Percentiles rank a stretch among this genome's conserved stretches.
These are phyloP conservation scores for Craterostigma plantagineum DNA, from an alignment of 257 asterid species.

Conservation along the genomic window DNA sequence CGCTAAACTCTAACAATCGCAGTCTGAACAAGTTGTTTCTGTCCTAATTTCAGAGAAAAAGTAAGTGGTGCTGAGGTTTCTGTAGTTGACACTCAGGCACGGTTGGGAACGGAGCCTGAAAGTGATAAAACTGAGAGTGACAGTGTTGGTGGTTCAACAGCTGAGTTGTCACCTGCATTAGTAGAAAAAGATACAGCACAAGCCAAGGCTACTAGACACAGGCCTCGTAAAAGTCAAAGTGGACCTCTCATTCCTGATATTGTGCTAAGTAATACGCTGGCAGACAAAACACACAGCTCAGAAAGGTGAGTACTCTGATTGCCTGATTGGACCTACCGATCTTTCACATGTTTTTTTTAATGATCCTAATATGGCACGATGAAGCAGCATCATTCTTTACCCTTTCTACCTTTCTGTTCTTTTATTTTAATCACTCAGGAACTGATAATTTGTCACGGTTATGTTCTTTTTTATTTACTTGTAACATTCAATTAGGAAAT, in stretches of 20 bases:
- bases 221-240: conserved; percentile 70
- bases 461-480: no score
- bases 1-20: not conserved
- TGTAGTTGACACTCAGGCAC: conserved; percentile 19
- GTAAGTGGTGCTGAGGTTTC: conserved; percentile 20
- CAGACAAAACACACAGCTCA: conserved; percentile 42
- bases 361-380: no score
- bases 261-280: conserved; percentile 41
- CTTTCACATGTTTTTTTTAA: conserved; percentile 9
- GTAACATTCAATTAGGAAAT: no score
- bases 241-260: conserved; percentile 79
- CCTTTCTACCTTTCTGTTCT: no score
- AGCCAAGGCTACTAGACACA: conserved; percentile 36
- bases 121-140: conserved; percentile 24
- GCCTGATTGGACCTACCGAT: not conserved
- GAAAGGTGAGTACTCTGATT: conserved; percentile 40
- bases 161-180: conserved; percentile 27
- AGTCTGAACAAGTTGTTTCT: conserved; percentile 3
- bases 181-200: conserved; percentile 40
- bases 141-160: conserved; percentile 25
- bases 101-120: conserved; percentile 24
- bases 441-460: no score
- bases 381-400: no score
- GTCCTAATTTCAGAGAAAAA: conserved; percentile 31
- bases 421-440: no score